A percentile compares a stretch with the other conserved stretches of the same genome.
Evolutionary conservation across 768 basidiomycete genomes (phyloP).

Genomic region (Leccinum ochraceum): DNA sequence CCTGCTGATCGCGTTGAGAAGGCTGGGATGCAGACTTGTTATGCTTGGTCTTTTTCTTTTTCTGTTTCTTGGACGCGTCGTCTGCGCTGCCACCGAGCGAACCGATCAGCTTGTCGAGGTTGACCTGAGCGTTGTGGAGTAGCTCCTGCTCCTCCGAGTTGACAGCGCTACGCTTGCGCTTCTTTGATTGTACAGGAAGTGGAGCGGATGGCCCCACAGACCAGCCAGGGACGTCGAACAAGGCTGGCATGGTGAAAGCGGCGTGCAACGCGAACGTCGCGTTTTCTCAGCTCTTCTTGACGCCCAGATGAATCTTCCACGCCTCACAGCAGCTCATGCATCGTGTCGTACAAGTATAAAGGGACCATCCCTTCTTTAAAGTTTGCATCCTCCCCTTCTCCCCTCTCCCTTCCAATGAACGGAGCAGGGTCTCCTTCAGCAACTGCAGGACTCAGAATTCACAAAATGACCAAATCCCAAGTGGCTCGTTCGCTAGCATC

Average conservation of each 20-base stretch:
- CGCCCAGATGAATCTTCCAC: conserved; percentile 16
- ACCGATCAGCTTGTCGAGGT: conserved; percentile 62
- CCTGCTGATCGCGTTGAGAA: conserved; percentile 9
- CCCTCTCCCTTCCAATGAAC: conserved; percentile 10
- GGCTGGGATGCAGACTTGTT: conserved; percentile 6
- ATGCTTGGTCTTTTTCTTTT: conserved; percentile 4
- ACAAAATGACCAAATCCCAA: conserved; percentile 15
- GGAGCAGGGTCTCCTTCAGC: conserved; percentile 1
- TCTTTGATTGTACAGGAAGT: conserved; percentile 39
- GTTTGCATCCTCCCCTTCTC: background rate
- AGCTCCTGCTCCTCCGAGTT: conserved; percentile 38
- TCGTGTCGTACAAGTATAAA: conserved; percentile 23
- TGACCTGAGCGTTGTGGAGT: conserved; percentile 43
- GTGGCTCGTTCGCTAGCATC: conserved; percentile 1
- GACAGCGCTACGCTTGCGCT: conserved; percentile 58
- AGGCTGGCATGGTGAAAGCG: conserved; percentile 26
- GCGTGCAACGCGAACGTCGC: conserved; percentile 23
- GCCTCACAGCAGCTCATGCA: conserved; percentile 15
- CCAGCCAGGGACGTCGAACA: conserved; percentile 76
- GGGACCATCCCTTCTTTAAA: background rate
- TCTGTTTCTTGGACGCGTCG: conserved; percentile 28
- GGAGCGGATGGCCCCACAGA: conserved; percentile 45
- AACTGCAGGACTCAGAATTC: conserved; percentile 12
- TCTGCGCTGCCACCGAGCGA: conserved; percentile 38
- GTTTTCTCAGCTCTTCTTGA: conserved; percentile 11